These are phyloP conservation scores for Stereum hirsutum DNA, from an alignment of 1,284 basidiomycete genomes.

Conservation along the genomic window DNA sequence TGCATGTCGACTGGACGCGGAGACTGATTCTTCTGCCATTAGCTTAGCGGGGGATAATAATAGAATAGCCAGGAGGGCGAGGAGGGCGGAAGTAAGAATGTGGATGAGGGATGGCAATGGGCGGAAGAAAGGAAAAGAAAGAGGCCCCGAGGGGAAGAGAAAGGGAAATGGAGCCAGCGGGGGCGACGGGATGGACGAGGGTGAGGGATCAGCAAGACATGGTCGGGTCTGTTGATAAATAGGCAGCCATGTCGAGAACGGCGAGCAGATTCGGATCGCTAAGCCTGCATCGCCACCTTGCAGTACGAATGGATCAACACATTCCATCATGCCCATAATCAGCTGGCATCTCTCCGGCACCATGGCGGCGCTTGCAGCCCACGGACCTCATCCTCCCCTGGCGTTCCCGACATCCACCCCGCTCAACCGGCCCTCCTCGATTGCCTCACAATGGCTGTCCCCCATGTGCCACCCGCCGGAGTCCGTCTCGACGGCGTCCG, in stretches of 20 bases:
- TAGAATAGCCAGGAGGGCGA: too few species aligned
- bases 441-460: too few species aligned
- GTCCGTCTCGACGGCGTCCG: too few species aligned
- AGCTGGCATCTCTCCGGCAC: not conserved
- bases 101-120: not conserved
- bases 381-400: not conserved
- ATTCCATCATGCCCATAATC: too few species aligned
- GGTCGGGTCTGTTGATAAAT: conserved; percentile 5
- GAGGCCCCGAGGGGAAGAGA: not conserved
- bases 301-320: not conserved
- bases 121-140: conserved; percentile 1
- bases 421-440: too few species aligned
- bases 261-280: not conserved
- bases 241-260: not conserved
- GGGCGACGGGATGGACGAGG: conserved; percentile 1
- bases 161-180: not conserved
- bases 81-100: conserved; percentile 1
- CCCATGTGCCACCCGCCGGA: too few species aligned
- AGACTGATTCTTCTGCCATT: conserved; percentile 27
- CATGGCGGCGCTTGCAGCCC: not conserved
- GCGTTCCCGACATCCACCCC: too few species aligned
- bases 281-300: not conserved
- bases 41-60: conserved; percentile 16
- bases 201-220: conserved; percentile 3
- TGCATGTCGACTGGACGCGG: conserved; percentile 10